Evolutionary conservation across 352 stramenopile genomes (phyloP), one percentile per base, ranked within the genome.

Genomic region (Saprolegnia diclina): DNA sequence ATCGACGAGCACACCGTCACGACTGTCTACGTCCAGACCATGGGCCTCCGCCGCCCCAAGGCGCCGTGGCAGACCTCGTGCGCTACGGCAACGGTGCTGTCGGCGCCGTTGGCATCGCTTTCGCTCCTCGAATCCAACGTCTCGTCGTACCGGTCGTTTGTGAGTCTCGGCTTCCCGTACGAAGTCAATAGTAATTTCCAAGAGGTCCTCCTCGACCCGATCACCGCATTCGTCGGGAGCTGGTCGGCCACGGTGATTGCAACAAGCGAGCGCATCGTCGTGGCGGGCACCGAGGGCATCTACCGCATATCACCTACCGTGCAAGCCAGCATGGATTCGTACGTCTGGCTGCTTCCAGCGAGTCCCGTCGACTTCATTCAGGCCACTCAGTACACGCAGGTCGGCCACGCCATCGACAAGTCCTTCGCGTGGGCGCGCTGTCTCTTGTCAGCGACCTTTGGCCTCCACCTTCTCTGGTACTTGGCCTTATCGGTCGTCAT

Each of bases 111-210:
- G 35, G 56, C 56, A 7, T 35, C 56, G 0, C n/a, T 64, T 32
- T 1, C 4, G 21, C n/a, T n/a, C n/a, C n/a, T n/a, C n/a, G 56
- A 32, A 13, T 13, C 5, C 29, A 3, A 19, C 22, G 14, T 52
- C 9, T 48, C 56, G n/a, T 52, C 56, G 16, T 22, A 40, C 40
- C 32, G 50, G 26, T 13, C 19, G 16, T 64, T 64, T 64, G 35
- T 40, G n/a, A 37, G 46, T 48, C 1, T 38, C 21, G 56, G 56
- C 32, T 63, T 63, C 19, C 55, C 55, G 16, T 63, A 46, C 55
- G 55, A 63, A 22, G 26, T 6, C 13, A 13, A 5, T n/a, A 19
- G 40, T 0, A 18, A 4, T 22, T 63, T 63, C 21, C 13, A 44
- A n/a, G 11, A 16, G 22, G 35, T 63, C 6, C 13, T 24, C 16